Conservation (phyloP, 306 rosid genomes). For the Glycine latifolia region DNA sequence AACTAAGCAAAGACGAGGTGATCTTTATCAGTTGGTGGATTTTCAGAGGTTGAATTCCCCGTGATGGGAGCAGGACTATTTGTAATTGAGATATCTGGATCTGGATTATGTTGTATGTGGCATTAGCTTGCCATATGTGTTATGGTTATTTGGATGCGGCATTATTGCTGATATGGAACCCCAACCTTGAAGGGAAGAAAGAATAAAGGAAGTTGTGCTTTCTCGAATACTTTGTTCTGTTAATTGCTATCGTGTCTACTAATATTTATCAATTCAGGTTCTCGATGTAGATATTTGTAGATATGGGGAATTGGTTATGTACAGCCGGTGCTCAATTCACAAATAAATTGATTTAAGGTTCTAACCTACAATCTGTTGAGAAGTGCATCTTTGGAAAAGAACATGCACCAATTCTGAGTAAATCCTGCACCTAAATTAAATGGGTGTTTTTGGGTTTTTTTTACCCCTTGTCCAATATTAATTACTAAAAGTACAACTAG, state of each 20-base stretch:
- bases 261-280: conserved; percentile 14
- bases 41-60: conserved; percentile 73
- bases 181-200: conserved; percentile 23
- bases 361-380: too few species aligned
- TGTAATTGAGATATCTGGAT: conserved; percentile 15
- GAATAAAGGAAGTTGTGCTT: conserved; percentile 38
- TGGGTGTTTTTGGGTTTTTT: neutral
- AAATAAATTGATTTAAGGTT: neutral
- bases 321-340: neutral
- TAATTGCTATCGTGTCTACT: neutral
- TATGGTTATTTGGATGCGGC: conserved; percentile 26
- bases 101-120: neutral
- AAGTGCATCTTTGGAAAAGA: neutral
- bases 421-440: neutral
- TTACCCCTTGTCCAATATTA: too few species aligned
- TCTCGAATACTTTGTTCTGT: conserved; percentile 22
- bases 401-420: neutral
- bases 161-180: conserved; percentile 33
- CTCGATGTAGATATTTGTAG: too few species aligned
- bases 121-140: conserved; percentile 18
- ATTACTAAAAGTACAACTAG: too few species aligned
- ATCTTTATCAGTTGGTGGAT: conserved; percentile 96
- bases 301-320: too few species aligned
- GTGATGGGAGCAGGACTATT: conserved; percentile 44
- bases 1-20: conserved; percentile 89